Evolutionary conservation across 495 filamentous ascomycete genomes (phyloP), one percentile per base, ranked within the genome.

Genomic region (Aspergillus bridgeri): DNA sequence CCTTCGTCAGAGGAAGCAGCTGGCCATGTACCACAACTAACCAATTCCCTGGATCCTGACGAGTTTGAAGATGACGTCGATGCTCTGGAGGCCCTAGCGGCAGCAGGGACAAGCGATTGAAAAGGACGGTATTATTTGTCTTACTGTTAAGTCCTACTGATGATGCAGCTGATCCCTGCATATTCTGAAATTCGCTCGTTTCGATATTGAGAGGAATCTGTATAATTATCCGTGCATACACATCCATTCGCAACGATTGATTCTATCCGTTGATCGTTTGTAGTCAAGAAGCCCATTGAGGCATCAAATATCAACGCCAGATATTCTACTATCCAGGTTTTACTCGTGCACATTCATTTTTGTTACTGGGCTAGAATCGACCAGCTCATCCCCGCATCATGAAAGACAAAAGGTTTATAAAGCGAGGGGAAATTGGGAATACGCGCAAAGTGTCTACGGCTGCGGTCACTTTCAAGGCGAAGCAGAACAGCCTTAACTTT

Each of bases 21-120:
- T 5, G 42, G 17, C 19, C 51, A 61, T 20, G 7, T 33, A 11
- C 56, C 49, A 11, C n/a, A 55, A 15, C 6, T 27, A 3, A 2
- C 56, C 38, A 48, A 46, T 9, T 44, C 61, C 19, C 45, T 15
- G 9, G 56, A 62, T 24, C 56, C 58, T 33, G 72, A 72, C 57
- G 72, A 75, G 29, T 75, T 74, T 60, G 69, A 69, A 15, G 73
- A 73, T 52, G 76, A 75, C 56, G 60, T 65, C 11, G 76, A 79
- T 58, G 73, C 69, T 25, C 61, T 77, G 18, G 74, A 77, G 58
- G 73, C 71, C 27, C 58, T 79, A n/a, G 65, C 67, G 24, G 71
- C 67, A 25, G 65, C 65, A 19, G 71, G 70, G 48, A 48, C 61
- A 22, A 55, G 60, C 11, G 48, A 50, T 29, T 50, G 21, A 48